Base-by-base conservation (phyloP, 2,329 filamentous ascomycete species). In the Alternaria triticina region DNA sequence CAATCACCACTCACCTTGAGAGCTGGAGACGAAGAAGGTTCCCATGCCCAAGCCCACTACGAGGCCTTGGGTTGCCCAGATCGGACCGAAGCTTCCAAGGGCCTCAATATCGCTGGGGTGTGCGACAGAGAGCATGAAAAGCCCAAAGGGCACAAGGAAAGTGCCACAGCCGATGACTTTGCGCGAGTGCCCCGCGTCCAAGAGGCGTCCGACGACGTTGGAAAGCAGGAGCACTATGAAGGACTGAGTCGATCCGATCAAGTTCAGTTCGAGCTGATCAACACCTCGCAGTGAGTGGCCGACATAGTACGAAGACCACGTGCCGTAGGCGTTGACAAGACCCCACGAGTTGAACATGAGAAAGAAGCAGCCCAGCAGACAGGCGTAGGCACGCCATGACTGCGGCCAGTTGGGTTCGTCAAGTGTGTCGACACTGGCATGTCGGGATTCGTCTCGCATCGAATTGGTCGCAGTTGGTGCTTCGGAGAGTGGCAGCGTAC, bases 11-110 rank as follows among this genome's bases (percentile, higher is more conserved):
- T 61, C 79, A 84, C 83, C 78, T 75, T 85, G 83, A 23, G 83
- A 85, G 64, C 83, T 84, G 23, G 81, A 81, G 5, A 85, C 84
- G 66, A 86, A 86, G 72, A 84, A 85, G 66, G 83, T 85, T n/a
- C 82, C 79, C 83, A 85, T 85, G 10, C 84, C 84, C 10, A 85
- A 61, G 6, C 83, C 83, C 25, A 79, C 79, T 40, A 85, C 70
- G 43, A 86, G 69, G 5, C 83, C 84, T 69, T 85, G 83, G 5
- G 82, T 82, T 11, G 82, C 71, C 82, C 82, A 83, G 23, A 84
- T 83, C 7, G 80, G 68, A 28, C 67, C 75, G 67, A 83, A 84
- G 57, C 77, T 82, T 46, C 77, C 82, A 22, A 79, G 54, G 5
- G 73, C 74, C 51, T 75, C 70, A 17, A 69, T 64, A 11, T 74